phyloP scores from a whole-genome alignment of 768 basidiomycete species.

The Pleurotus tuoliensis region DNA sequence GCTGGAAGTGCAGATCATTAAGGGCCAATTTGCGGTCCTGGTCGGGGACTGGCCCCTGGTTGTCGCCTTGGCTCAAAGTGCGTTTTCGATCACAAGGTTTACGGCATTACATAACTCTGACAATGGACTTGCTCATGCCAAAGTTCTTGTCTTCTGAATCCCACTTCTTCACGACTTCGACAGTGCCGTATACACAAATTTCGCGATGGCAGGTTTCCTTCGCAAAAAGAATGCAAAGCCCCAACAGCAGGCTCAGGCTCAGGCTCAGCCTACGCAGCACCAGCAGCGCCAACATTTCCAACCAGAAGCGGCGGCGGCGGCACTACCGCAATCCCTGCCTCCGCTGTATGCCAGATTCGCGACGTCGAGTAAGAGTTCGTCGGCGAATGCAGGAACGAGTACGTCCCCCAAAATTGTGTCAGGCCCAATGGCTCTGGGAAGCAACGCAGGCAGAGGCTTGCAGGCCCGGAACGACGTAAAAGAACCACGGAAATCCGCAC shows the following conservation, averaged over 20 bases:
- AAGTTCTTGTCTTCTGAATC: neutral
- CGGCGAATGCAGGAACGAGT: slow-evolving; percentile 7
- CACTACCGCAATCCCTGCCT: slow-evolving; percentile 26
- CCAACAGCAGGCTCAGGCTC: neutral
- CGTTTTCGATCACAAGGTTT: neutral
- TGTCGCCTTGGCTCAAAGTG: slow-evolving; percentile 4
- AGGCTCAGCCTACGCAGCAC: slow-evolving; percentile 1
- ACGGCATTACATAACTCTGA: slow-evolving; percentile 3
- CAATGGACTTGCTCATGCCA: neutral
- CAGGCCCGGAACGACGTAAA: slow-evolving; percentile 2
- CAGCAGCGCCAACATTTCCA: too few species aligned
- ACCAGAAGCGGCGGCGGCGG: slow-evolving; percentile 10
- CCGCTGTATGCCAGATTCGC: slow-evolving; percentile 41
- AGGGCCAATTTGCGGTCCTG: neutral
- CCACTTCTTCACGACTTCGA: neutral
- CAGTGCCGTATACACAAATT: neutral
- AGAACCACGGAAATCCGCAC: neutral
- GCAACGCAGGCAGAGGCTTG: slow-evolving; percentile 10
- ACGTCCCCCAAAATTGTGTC: slow-evolving; percentile 29
- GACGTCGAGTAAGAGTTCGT: slow-evolving; percentile 15
- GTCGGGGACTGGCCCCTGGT: neutral
- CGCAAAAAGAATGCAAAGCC: slow-evolving; percentile 41
- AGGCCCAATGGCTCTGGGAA: slow-evolving; percentile 31
- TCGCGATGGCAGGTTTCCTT: slow-evolving; percentile 52
- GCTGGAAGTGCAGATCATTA: slow-evolving; percentile 4